These are phyloP conservation scores for Nasturtium officinale DNA, from an alignment of 345 rosid genomes.

Conservation along the genomic window DNA sequence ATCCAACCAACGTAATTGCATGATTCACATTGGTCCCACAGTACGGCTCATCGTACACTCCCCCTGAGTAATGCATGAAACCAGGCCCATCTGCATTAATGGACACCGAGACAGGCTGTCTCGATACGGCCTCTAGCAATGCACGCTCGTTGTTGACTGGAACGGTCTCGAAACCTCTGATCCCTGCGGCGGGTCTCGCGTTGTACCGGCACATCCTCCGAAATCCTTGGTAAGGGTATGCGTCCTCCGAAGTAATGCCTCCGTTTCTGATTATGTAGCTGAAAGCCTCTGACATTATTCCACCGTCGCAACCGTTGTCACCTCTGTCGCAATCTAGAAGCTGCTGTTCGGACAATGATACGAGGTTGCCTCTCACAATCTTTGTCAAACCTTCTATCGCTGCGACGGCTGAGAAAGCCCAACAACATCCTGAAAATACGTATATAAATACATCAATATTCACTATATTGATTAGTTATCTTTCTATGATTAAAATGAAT, in stretches of 20 bases:
- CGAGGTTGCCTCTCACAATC: slow-evolving; percentile 47
- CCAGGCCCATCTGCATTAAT: slow-evolving; percentile 40
- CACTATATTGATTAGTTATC: background rate
- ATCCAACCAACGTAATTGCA: slow-evolving; percentile 54
- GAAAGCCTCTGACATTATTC: slow-evolving; percentile 61
- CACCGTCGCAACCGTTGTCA: slow-evolving; percentile 59
- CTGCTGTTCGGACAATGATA: slow-evolving; percentile 57
- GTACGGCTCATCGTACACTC: slow-evolving; percentile 47
- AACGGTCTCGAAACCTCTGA: slow-evolving; percentile 51
- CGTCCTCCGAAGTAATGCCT: slow-evolving; percentile 56
- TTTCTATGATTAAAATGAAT: background rate
- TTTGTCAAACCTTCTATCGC: slow-evolving; percentile 57
- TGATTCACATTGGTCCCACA: slow-evolving; percentile 54
- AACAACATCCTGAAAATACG: slow-evolving; percentile 47
- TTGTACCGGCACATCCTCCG: slow-evolving; percentile 25
- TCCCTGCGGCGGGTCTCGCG: slow-evolving; percentile 40
- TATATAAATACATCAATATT: background rate
- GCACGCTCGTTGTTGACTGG: slow-evolving; percentile 54
- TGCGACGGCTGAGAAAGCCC: slow-evolving; percentile 73
- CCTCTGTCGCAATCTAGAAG: slow-evolving; percentile 52
- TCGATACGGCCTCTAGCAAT: slow-evolving; percentile 53
- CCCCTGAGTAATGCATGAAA: slow-evolving; percentile 47
- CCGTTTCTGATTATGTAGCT: slow-evolving; percentile 42
- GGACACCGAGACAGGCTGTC: slow-evolving; percentile 62
- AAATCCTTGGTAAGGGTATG: slow-evolving; percentile 49